These are phyloP conservation scores for Solanum chacoense DNA, from an alignment of 305 asterid genomes.

Conservation along the genomic window DNA sequence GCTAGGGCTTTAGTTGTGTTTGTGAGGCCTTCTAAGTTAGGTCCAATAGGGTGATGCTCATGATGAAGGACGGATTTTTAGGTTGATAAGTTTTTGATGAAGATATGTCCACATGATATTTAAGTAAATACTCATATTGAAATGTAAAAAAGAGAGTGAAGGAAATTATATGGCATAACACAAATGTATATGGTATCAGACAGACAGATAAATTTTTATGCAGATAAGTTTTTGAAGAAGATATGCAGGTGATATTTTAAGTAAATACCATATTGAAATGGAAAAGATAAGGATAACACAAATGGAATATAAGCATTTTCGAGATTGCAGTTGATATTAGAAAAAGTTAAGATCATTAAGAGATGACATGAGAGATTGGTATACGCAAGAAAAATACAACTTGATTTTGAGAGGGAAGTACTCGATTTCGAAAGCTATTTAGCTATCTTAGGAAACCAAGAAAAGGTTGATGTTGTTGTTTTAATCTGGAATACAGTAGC, in stretches of 20 bases:
- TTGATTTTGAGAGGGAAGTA: too few species aligned
- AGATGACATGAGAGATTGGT: too few species aligned
- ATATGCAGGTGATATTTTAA: background rate
- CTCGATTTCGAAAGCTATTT: too few species aligned
- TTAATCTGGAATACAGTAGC: too few species aligned
- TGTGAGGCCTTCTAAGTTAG: background rate
- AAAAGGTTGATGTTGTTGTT: too few species aligned
- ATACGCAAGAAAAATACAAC: background rate
- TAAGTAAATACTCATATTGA: background rate
- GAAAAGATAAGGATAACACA: background rate
- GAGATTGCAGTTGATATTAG: too few species aligned
- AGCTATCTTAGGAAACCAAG: too few species aligned
- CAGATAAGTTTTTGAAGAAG: background rate
- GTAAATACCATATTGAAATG: background rate
- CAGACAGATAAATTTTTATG: too few species aligned
- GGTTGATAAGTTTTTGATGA: background rate
- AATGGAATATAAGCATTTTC: background rate
- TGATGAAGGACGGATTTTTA: background rate
- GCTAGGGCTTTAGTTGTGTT: background rate
- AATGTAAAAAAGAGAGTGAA: background rate
- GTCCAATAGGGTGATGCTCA: background rate
- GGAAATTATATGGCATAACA: background rate
- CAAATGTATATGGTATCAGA: background rate
- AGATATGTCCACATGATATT: background rate
- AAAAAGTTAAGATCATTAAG: too few species aligned